phyloP scores from a whole-genome alignment of 140 eudicot genomes.

The Oenanthe javanica region DNA sequence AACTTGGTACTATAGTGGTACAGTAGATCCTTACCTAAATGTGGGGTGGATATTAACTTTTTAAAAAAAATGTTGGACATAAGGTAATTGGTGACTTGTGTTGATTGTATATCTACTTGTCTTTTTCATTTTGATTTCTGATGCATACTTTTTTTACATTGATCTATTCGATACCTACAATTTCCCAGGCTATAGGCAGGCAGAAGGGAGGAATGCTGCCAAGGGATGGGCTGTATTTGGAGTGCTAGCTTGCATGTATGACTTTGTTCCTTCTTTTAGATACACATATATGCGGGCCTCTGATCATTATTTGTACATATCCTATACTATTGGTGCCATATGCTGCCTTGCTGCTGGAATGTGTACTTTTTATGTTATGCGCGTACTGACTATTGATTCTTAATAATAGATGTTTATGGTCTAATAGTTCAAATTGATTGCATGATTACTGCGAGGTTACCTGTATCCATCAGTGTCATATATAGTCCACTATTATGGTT shows the following conservation, averaged over 20 bases:
- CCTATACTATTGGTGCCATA: not conserved
- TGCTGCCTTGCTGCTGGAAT: not conserved
- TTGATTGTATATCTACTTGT: not conserved
- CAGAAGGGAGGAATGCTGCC: slow-evolving; percentile 33
- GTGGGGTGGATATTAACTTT: not conserved
- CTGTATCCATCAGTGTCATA: not conserved
- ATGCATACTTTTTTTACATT: slow-evolving; percentile 7
- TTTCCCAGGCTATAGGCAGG: slow-evolving; percentile 47
- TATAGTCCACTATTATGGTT: not conserved
- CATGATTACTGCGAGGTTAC: not conserved
- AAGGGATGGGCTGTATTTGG: slow-evolving; percentile 84
- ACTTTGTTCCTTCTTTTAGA: not conserved
- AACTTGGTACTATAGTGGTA: not conserved
- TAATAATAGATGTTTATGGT: not conserved
- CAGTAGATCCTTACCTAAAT: not conserved
- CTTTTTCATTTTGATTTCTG: not conserved
- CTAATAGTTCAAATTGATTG: not conserved
- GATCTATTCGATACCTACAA: not conserved
- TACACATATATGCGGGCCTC: not conserved
- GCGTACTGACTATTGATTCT: not conserved
- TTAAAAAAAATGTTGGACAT: not conserved
- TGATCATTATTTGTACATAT: not conserved
- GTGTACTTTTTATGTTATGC: not conserved
- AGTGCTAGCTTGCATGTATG: slow-evolving; percentile 62
- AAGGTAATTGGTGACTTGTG: not conserved